Base-by-base conservation (phyloP, 192 early-diverging fungal genomes). In the Cetraspora pellucida region DNA sequence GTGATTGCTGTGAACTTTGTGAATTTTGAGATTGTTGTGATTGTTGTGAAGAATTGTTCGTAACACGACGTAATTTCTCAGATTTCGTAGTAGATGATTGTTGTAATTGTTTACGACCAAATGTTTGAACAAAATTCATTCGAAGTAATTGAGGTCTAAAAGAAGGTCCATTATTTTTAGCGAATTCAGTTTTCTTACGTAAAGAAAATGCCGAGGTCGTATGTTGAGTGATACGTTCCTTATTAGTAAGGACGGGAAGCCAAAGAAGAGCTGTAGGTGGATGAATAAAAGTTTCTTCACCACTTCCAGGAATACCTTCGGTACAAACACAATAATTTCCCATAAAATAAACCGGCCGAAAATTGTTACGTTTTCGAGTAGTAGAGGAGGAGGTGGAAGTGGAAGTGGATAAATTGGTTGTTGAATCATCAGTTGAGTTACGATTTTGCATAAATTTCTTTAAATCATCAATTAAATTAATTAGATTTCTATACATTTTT, bases 391-490 rank as follows among this genome's bases (percentile, higher is more conserved):
- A 4, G 13, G 19, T 19, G 19, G 50, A 52, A 0, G 64, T 14
- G 27, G 64, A 31, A 16, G 64, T 44, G 31, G 23, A 31, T 6
- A 2, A 11, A 43, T 30, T 66, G n/a, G 11, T 52, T 3, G 11
- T 52, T 71, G 28, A 8, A 28, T 59, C 30, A 31, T 70, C 21
- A 1, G n/a, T 2, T 27, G 43, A 23, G 0, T 21, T n/a, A 19
- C 19, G 14, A 58, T 61, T 63, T 46, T 46, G 17, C 10, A 27
- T 43, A 50, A 49, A 71, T 1, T 71, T 75, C 13, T 49, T 13
- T n/a, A 75, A 31, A 64, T 75, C 73, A 49, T 75, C 59, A 16
- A 44, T 30, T 28, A 75, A 63, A 21, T 9, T 75, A 10, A 75
- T 27, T 3, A 75, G 43, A 63, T 75, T 75, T 17, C 30, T 60